Evolutionary conservation across 768 basidiomycete genomes (phyloP).

Genomic region (Pisolithus microcarpus): DNA sequence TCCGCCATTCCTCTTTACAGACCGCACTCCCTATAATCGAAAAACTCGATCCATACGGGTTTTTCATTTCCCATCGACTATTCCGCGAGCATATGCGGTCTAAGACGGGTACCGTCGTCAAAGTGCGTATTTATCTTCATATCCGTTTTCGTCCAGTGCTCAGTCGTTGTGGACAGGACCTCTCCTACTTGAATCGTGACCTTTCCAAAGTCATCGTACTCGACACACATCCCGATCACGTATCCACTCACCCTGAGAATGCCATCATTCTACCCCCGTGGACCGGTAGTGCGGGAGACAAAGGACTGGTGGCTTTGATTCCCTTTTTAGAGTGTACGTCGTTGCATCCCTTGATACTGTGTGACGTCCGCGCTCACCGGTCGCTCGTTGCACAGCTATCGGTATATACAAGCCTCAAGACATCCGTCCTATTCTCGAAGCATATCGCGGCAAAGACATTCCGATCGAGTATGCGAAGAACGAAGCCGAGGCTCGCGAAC

Average conservation of each 20-base stretch:
- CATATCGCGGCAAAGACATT: conserved; percentile 84
- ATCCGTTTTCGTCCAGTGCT: not conserved
- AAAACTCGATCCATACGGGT: conserved; percentile 89
- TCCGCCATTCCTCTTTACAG: conserved; percentile 33
- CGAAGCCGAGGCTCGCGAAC: conserved; percentile 76
- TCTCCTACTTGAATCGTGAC: conserved; percentile 92
- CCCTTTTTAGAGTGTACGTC: conserved; percentile 88
- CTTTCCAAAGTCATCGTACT: conserved; percentile 83
- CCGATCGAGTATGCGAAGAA: conserved; percentile 82
- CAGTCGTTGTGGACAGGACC: conserved; percentile 44
- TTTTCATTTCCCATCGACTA: conserved; percentile 83
- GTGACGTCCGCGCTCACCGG: not conserved
- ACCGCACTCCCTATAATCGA: conserved; percentile 84
- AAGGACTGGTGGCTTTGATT: conserved; percentile 83
- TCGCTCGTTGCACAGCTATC: conserved; percentile 50
- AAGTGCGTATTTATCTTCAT: conserved; percentile 38
- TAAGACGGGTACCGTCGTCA: conserved; percentile 76
- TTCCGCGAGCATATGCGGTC: conserved; percentile 88
- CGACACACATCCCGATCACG: conserved; percentile 78
- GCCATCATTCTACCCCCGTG: conserved; percentile 78
- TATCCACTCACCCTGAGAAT: conserved; percentile 79
- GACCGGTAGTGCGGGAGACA: conserved; percentile 71
- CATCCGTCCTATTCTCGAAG: conserved; percentile 79
- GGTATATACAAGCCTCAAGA: conserved; percentile 86
- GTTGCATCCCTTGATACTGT: not conserved